phyloP scores from a whole-genome alignment of 2,329 filamentous ascomycete genomes.

The Thielaviopsis punctulata region DNA sequence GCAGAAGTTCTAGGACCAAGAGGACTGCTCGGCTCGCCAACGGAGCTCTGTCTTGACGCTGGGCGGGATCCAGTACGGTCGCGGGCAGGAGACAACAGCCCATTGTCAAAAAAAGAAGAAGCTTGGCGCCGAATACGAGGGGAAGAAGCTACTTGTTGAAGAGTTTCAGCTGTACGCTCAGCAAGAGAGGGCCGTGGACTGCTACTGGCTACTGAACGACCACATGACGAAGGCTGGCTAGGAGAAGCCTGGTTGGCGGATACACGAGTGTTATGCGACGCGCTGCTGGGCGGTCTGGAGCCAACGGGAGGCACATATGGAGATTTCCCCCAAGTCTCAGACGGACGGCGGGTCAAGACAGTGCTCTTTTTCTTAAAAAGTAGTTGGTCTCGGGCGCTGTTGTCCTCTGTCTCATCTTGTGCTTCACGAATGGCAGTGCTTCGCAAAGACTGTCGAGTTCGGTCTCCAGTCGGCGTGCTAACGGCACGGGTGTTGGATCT shows the following conservation, averaged over 20 bases:
- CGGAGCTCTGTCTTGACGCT: constrained; percentile 6
- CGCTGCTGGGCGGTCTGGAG: constrained; percentile 3
- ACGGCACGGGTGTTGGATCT: not conserved
- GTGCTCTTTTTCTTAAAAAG: constrained; percentile 12
- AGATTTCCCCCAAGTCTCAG: constrained; percentile 13
- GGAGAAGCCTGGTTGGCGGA: constrained; percentile 13
- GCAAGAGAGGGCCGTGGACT: constrained; percentile 43
- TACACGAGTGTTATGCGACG: constrained; percentile 12
- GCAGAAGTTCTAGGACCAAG: constrained; percentile 29
- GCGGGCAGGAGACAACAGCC: constrained; percentile 13
- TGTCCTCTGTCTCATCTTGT: not conserved
- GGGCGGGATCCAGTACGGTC: constrained; percentile 17
- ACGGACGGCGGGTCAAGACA: constrained; percentile 18
- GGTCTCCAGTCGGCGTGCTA: constrained; percentile 1
- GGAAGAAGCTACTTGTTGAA: constrained; percentile 62
- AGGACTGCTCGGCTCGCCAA: constrained; percentile 24
- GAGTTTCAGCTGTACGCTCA: constrained; percentile 72
- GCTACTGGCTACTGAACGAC: constrained; percentile 7
- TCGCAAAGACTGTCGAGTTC: not conserved
- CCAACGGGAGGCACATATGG: constrained; percentile 8
- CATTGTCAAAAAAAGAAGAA: constrained; percentile 53
- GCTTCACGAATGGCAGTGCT: constrained; percentile 3
- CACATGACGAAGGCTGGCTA: constrained; percentile 9
- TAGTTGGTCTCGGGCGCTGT: not conserved
- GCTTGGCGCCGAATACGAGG: constrained; percentile 49